Conservation (phyloP, 208 protist genomes). For the Trichomonas vaginalis region DNA sequence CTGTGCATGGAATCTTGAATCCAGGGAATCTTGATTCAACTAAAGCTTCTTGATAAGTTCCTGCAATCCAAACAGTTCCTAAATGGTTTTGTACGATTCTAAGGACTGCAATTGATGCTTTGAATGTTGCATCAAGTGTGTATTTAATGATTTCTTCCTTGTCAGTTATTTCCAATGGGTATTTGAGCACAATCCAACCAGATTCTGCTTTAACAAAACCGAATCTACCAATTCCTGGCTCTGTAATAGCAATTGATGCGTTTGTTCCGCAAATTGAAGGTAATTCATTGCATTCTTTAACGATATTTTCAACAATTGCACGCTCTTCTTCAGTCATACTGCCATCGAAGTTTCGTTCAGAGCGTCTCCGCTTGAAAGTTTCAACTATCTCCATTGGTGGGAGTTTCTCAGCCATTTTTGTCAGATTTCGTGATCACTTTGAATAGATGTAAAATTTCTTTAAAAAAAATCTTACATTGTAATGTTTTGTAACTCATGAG, state of each 20-base stretch:
- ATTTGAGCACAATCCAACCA: background rate
- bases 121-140: background rate
- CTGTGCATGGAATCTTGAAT: background rate
- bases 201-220: background rate
- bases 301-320: background rate
- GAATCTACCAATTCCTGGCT: background rate
- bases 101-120: background rate
- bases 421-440: no score
- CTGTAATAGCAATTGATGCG: background rate
- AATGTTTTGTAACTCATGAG: no score
- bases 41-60: background rate
- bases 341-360: background rate
- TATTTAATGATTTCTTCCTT: background rate
- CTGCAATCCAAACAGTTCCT: background rate
- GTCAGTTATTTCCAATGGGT: background rate
- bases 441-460: no score
- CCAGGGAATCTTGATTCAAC: background rate
- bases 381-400: no score
- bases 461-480: no score
- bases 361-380: background rate
- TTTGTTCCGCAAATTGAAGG: background rate
- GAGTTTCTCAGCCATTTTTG: no score
- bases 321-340: background rate
- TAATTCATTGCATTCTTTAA: background rate
- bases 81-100: background rate